Base-by-base conservation (phyloP, 768 basidiomycete genomes). In the Suillus variegatus region DNA sequence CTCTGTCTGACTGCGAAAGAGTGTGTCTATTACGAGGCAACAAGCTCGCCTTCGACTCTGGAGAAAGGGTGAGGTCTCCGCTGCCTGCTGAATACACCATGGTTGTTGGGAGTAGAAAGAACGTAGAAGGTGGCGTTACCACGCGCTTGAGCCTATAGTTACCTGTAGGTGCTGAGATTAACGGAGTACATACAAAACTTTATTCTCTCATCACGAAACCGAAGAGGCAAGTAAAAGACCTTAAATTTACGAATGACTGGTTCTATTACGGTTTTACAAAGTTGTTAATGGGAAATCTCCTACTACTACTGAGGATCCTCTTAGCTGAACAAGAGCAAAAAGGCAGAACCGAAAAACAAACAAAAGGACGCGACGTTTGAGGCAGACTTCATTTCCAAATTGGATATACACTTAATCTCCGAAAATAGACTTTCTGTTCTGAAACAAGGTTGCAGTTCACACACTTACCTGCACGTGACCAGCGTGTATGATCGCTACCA, bases 1-100 rank as follows among this genome's bases (percentile, higher is more conserved):
- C 65, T 68, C 75, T 75, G 38, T 68, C 68, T 49, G 60, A 58
- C 13, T 69, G 70, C 0, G 73, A 64, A 10, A 74, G 60, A n/a
- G 49, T 44, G 36, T n/a, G 64, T 56, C 56, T 54, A 54, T 32
- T 65, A 25, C 43, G 60, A n/a, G 64, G 22, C 25, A 70, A 64
- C 6, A 72, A 54, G 64, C 57, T 67, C 16, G 68, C 66, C 46
- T 46, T 65, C 16, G 70, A 69, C 6, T 66, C 66, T 40, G 38
- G 55, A 6, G 67, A 65, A 28, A 9, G 38, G 0, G 32, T 62
- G 13, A 54, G 36, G n/a, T 63, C 62, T 14, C 56, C 52, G 36
- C 16, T 54, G 52, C 57, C 70, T 13, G 52, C 49, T 41, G 55
- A 49, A 35, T n/a, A 25, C 54, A 52, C 35, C 76, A 76, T 77